Conservation (phyloP, 2,329 filamentous ascomycete species). For the Penicillium sp. region DNA sequence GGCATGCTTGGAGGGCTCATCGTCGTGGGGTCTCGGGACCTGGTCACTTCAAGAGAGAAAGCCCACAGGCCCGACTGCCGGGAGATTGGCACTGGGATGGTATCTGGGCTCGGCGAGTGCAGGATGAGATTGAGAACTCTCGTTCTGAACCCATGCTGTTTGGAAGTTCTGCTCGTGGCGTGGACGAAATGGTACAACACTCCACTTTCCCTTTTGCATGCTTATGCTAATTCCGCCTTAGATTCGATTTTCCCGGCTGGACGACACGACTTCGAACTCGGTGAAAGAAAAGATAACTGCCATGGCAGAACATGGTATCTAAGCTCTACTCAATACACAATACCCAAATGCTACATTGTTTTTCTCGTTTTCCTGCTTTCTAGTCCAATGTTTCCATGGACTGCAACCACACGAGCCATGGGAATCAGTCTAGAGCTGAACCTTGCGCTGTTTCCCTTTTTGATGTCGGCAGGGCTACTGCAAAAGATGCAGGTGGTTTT, state of each 20-base stretch:
- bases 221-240: constrained; percentile 20
- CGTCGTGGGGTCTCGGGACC: constrained; percentile 45
- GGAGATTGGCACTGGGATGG: constrained; percentile 98
- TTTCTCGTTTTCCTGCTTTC: not conserved
- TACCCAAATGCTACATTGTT: constrained; percentile 21
- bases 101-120: constrained; percentile 89
- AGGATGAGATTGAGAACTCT: constrained; percentile 74
- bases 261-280: constrained; percentile 32
- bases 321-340: constrained; percentile 27
- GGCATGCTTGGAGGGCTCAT: constrained; percentile 87
- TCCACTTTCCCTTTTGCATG: not conserved
- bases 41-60: constrained; percentile 45
- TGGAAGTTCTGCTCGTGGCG: constrained; percentile 58
- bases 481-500: too few relatives aligned
- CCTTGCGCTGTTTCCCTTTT: not conserved
- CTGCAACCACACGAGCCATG: not conserved
- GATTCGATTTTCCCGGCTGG: constrained; percentile 44
- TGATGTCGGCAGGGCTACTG: not conserved
- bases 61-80: constrained; percentile 57
- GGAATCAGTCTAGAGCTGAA: not conserved
- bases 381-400: not conserved
- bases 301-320: constrained; percentile 25
- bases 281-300: constrained; percentile 41
- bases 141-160: constrained; percentile 78
- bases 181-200: constrained; percentile 68